phyloP scores from a whole-genome alignment of 164 flowering plant species.

The Santalum album region DNA sequence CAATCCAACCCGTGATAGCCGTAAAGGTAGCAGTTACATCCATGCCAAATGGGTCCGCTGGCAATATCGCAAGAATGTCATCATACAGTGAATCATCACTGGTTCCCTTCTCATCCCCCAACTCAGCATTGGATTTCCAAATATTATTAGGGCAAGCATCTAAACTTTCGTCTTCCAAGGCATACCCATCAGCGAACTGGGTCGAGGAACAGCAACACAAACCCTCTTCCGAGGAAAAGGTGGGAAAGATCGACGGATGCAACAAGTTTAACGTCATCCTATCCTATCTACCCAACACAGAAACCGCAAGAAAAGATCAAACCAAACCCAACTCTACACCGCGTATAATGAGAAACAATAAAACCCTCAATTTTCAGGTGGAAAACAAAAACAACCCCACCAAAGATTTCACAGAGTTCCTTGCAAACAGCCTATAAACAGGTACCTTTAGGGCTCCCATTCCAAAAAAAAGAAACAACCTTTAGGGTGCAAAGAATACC shows the following conservation, averaged over 20 bases:
- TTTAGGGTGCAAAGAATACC: neutral
- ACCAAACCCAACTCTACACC: neutral
- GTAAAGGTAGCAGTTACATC: constrained; percentile 21
- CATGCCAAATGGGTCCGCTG: constrained; percentile 44
- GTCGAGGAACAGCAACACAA: neutral
- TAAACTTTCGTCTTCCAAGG: neutral
- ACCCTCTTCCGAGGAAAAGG: neutral
- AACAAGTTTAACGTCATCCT: neutral
- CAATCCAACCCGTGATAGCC: constrained; percentile 23
- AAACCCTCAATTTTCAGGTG: constrained; percentile 2
- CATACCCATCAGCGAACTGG: neutral
- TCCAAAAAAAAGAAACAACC: neutral
- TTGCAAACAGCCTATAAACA: too few species aligned
- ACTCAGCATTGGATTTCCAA: neutral
- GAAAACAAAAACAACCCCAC: constrained; percentile 6
- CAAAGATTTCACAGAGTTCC: constrained; percentile 1
- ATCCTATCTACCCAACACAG: constrained; percentile 1
- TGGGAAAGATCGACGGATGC: neutral
- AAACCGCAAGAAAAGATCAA: neutral
- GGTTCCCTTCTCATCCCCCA: neutral
- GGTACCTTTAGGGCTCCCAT: too few species aligned
- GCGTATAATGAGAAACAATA: neutral
- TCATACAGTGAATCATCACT: constrained; percentile 4
- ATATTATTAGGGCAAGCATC: neutral
- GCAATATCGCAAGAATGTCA: constrained; percentile 24